A percentile compares a stretch with the other conserved stretches of the same genome.
phyloP scores from a whole-genome alignment of 257 asterid species.

The Penstemon newberryi region DNA sequence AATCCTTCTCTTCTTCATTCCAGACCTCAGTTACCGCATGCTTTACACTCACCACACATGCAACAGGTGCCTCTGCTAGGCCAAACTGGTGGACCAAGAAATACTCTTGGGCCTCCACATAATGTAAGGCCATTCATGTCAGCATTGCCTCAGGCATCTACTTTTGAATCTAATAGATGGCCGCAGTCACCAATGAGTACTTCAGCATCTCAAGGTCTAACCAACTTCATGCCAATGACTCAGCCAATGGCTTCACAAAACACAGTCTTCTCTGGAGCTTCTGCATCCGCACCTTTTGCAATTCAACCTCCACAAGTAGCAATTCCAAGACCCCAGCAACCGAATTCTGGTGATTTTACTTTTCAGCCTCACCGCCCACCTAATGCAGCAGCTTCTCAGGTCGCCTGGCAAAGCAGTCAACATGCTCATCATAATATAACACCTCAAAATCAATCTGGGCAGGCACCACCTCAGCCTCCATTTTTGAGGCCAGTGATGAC shows the following conservation, averaged over 20 bases:
- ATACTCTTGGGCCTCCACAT: constrained; percentile 39
- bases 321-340: constrained; percentile 59
- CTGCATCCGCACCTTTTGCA: constrained; percentile 33
- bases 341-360: constrained; percentile 68
- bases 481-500: constrained; percentile 40
- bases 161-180: constrained; percentile 37
- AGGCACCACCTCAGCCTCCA: constrained; percentile 41
- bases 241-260: constrained; percentile 40
- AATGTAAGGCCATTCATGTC: constrained; percentile 38
- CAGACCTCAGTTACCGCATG: constrained; percentile 41
- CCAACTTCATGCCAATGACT: constrained; percentile 35
- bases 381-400: constrained; percentile 43
- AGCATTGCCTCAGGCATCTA: constrained; percentile 34
- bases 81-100: constrained; percentile 53
- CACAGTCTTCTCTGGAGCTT: constrained; percentile 31
- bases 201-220: constrained; percentile 38
- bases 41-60: constrained; percentile 39
- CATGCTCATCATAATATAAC: constrained; percentile 36
- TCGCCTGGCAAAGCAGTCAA: constrained; percentile 44
- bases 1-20: constrained; percentile 41
- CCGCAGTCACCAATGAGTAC: constrained; percentile 35
- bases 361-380: constrained; percentile 75
- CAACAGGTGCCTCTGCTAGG: constrained; percentile 44
- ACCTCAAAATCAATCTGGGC: constrained; percentile 50
- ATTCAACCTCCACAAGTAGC: constrained; percentile 25